A percentile compares a stretch with the other conserved stretches of the same genome.
phyloP scores from a whole-genome alignment of 2,329 filamentous ascomycete genomes.

The Aspergillus persii region DNA sequence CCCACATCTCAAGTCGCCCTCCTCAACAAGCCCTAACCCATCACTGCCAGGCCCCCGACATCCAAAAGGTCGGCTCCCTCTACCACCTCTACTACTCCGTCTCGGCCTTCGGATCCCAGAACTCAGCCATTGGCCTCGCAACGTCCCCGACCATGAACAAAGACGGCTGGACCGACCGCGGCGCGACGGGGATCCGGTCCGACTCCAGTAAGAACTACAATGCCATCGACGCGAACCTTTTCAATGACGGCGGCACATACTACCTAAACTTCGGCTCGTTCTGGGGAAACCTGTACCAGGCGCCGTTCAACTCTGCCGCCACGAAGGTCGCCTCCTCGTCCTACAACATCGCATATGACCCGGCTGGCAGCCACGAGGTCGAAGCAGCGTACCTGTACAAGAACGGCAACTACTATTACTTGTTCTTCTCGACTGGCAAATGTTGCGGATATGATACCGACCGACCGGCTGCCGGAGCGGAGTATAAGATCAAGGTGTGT shows the following conservation, averaged over 20 bases:
- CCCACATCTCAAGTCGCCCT: neutral
- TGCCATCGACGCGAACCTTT: slow-evolving; percentile 59
- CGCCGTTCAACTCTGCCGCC: slow-evolving; percentile 45
- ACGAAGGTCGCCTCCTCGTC: slow-evolving; percentile 32
- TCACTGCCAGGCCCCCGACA: slow-evolving; percentile 59
- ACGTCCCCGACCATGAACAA: slow-evolving; percentile 45
- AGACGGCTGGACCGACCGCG: slow-evolving; percentile 35
- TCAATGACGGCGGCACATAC: slow-evolving; percentile 43
- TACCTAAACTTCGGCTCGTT: slow-evolving; percentile 66
- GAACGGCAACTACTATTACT: slow-evolving; percentile 59
- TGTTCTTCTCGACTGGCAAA: slow-evolving; percentile 61
- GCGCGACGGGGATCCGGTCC: slow-evolving; percentile 36
- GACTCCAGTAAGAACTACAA: slow-evolving; percentile 50
- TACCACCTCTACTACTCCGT: slow-evolving; percentile 69
- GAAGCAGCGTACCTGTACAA: slow-evolving; percentile 60
- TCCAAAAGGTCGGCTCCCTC: slow-evolving; percentile 53
- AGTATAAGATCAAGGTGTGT: slow-evolving; percentile 67
- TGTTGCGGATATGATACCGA: slow-evolving; percentile 60
- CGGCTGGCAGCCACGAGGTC: slow-evolving; percentile 50
- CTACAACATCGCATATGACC: slow-evolving; percentile 55
- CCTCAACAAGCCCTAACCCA: neutral
- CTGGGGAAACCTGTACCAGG: slow-evolving; percentile 65
- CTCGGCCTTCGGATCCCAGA: slow-evolving; percentile 60
- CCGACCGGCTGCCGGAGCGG: slow-evolving; percentile 55
- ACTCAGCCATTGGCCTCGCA: slow-evolving; percentile 61